Evolutionary conservation across 441 rosid species (phyloP).

Genomic region (Populus hybrid): DNA sequence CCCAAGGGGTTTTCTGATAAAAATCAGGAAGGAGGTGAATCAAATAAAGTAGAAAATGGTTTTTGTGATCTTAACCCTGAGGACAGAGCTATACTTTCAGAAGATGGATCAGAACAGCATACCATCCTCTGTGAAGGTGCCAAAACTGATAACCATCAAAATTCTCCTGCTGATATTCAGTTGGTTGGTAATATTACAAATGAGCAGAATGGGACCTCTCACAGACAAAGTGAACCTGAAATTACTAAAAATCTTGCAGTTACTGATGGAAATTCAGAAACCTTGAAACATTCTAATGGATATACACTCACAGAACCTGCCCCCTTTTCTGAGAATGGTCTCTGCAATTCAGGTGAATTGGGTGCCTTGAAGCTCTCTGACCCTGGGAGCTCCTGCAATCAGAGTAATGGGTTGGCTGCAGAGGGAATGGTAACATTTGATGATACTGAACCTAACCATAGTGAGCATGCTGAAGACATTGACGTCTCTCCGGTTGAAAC

Average conservation of each 20-base stretch:
- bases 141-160: constrained; percentile 23
- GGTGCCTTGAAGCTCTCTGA: constrained; percentile 12
- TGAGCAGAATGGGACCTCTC: constrained; percentile 31
- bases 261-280: constrained; percentile 24
- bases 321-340: constrained; percentile 28
- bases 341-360: constrained; percentile 27
- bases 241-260: constrained; percentile 25
- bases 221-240: constrained; percentile 24
- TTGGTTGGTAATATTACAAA: constrained; percentile 24
- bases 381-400: constrained; percentile 20
- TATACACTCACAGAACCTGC: constrained; percentile 22
- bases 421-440: constrained; percentile 18
- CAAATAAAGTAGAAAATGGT: constrained; percentile 27
- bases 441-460: constrained; percentile 21
- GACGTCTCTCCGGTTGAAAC: constrained; percentile 25
- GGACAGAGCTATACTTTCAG: constrained; percentile 18
- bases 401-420: constrained; percentile 24
- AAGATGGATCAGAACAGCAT: constrained; percentile 20
- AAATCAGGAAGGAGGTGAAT: constrained; percentile 27
- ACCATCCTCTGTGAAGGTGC: constrained; percentile 19
- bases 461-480: constrained; percentile 21
- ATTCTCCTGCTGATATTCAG: constrained; percentile 27
- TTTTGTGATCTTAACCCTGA: constrained; percentile 18
- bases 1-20: constrained; percentile 26
- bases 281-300: constrained; percentile 30